Evolutionary conservation across 208 protist species (phyloP).

Genomic region (Vickermania ingenoplastis): DNA sequence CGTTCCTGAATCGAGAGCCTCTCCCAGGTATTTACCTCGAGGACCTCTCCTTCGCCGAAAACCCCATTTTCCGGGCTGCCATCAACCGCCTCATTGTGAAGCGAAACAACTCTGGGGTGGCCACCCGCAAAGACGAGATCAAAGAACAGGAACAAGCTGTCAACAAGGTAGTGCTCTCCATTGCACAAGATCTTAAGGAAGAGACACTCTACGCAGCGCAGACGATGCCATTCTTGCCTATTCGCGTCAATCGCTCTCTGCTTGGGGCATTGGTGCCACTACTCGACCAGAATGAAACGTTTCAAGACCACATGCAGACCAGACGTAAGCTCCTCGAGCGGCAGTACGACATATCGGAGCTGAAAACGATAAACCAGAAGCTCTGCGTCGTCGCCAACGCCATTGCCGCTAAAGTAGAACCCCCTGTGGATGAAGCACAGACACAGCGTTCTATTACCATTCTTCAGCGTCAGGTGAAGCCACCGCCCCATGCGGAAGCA

Average conservation of each 20-base stretch:
- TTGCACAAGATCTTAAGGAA: neutral
- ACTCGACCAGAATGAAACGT: neutral
- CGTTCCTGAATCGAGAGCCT: neutral
- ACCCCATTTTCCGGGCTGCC: neutral
- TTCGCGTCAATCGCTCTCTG: neutral
- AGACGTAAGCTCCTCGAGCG: neutral
- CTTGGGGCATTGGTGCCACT: neutral
- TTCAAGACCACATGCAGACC: neutral
- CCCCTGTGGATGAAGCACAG: neutral
- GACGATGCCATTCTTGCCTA: neutral
- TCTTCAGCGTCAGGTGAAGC: neutral
- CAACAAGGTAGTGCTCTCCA: neutral
- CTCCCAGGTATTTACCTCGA: neutral
- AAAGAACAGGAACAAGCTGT: neutral
- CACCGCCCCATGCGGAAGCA: neutral
- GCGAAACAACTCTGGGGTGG: neutral
- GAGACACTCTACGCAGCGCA: neutral
- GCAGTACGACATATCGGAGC: neutral
- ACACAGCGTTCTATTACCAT: neutral
- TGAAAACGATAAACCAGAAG: neutral
- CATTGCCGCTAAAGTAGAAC: neutral
- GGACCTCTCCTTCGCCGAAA: neutral
- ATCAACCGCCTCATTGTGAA: slow-evolving; percentile 6
- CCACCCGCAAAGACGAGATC: neutral
- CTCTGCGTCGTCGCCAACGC: neutral